Evolutionary conservation across 1,284 basidiomycete species (phyloP), one percentile per base, ranked within the genome.

Genomic region (Earliella scabrosa): DNA sequence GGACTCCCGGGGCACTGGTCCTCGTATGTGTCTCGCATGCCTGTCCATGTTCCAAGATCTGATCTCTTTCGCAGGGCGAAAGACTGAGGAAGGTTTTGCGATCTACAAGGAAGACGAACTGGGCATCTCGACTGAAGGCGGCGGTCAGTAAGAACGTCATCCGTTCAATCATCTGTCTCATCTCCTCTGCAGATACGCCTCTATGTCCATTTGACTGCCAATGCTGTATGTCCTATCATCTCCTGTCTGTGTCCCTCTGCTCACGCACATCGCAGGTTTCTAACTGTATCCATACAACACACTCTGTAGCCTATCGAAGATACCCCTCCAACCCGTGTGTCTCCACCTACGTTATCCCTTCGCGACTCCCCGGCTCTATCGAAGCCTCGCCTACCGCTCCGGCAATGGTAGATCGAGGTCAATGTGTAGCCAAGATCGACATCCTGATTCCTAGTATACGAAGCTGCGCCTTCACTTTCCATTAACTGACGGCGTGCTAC

Each of bases 51-150:
- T 24, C 21, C 23, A 26, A 10, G 5, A 23, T 18, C 54, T 36
- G 58, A 65, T 51, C 54, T 13, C 20, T 43, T 39, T 54, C 41
- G 45, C 68, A 94, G 93, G 92, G 56, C 83, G 84, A 35, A 88
- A 80, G 72, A 96, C 93, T 0, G 90, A 90, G 58, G 93, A 96
- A 71, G 94, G 93, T 0, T 95, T 83, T 76, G 71, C 77, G 31
- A 85, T 96, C 34, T 96, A 88, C 73, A 95, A 93, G 70, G 93
- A 94, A 71, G 90, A 88, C 63, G 93, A 95, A 65, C 82, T 96
- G 11, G 84, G 87, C 13, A 90, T 96, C 58, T 76, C 79, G 51
- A 78, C 83, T 51, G 79, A 84, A 59, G 89, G 88, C 45, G 93
- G 93, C 71, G 92, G 93, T 92, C 73, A 73, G 82, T 72, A 24